Base-by-base conservation (phyloP, 352 stramenopile species). In the Phytophthora sp. region DNA sequence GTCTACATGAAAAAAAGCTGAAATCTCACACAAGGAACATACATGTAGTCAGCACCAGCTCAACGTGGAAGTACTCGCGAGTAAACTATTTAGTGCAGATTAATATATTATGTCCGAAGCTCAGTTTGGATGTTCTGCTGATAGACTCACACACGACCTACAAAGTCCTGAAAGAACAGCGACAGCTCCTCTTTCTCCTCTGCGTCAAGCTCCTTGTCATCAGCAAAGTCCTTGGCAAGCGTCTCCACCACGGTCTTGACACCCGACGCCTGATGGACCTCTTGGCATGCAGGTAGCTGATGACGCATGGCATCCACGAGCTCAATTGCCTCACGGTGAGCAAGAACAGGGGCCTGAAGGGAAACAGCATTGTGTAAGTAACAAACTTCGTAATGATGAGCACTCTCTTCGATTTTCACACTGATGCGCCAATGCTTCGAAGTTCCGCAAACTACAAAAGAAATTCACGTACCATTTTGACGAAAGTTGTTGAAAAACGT, bases 131-230 rank as follows among this genome's bases (percentile, higher is more conserved):
- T n/a, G 7, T 51, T 44, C 60, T 63, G 11, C 49, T 38, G 9
- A 2, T 12, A 38, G 21, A 58, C 33, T 64, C 24, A 77, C 39
- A 73, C 30, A 15, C 46, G 57, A 11, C 53, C 64, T 12, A 83
- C 30, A 42, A 89, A 74, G 21, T 82, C 67, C 23, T 64, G 38
- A 7, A 87, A 61, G 18, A 89, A 85, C 38, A 75, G 55, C 5
- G 55, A 54, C 4, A 88, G 55, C 42, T 94, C 82, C 26, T 82
- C 45, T 39, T 83, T 84, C 46, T 91, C 80, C 6, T 88, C 79
- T 4, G 52, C 63, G 15, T 91, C 81, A 16, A 87, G 55, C 12
- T 75, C 60, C 1, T 87, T 69, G 18, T 79, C 63, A 2, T 47
- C 54, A 29, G 62, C 76, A 36, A 68, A 50, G 2, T 27, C 35